phyloP scores from a whole-genome alignment of 805 yeast genomes.

The Yamadazyma sp. region DNA sequence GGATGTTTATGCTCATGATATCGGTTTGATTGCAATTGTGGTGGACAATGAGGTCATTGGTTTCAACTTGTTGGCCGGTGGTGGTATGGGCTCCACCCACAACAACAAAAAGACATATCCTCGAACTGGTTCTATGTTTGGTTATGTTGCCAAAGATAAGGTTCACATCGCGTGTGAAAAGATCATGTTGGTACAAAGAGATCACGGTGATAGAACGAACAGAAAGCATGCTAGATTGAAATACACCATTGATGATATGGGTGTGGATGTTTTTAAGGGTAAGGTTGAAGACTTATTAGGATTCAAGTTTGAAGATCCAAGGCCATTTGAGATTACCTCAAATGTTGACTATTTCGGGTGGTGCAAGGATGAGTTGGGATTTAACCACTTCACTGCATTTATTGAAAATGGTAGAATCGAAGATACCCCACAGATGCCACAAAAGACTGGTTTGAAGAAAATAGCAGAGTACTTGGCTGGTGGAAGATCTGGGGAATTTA shows the following conservation, averaged over 20 bases:
- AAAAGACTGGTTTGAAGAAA: conserved; percentile 79
- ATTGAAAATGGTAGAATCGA: conserved; percentile 96
- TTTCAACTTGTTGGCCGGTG: conserved; percentile 89
- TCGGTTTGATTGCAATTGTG: conserved; percentile 87
- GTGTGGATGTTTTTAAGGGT: conserved; percentile 76
- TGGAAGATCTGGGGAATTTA: conserved; percentile 72
- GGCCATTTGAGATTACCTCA: conserved; percentile 74
- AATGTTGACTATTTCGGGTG: conserved; percentile 93
- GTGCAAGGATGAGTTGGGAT: conserved; percentile 81
- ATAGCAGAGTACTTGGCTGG: conserved; percentile 65
- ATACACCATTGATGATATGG: conserved; percentile 93
- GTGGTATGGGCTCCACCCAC: conserved; percentile 99
- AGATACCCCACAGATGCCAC: conserved; percentile 86
- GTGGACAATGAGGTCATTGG: conserved; percentile 69
- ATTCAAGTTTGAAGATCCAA: conserved; percentile 65
- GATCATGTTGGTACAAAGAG: conserved; percentile 92
- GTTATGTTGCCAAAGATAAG: conserved; percentile 68
- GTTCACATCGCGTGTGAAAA: conserved; percentile 81
- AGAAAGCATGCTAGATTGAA: conserved; percentile 97
- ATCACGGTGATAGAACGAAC: conserved; percentile 90
- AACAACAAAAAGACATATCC: conserved; percentile 97
- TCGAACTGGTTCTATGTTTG: conserved; percentile 86
- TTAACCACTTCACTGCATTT: conserved; percentile 88
- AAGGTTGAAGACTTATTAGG: conserved; percentile 87
- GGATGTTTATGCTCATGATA: conserved; percentile 93